These are phyloP conservation scores for Phytophthora ohioensis DNA, from an alignment of 352 stramenopile species.

Conservation along the genomic window DNA sequence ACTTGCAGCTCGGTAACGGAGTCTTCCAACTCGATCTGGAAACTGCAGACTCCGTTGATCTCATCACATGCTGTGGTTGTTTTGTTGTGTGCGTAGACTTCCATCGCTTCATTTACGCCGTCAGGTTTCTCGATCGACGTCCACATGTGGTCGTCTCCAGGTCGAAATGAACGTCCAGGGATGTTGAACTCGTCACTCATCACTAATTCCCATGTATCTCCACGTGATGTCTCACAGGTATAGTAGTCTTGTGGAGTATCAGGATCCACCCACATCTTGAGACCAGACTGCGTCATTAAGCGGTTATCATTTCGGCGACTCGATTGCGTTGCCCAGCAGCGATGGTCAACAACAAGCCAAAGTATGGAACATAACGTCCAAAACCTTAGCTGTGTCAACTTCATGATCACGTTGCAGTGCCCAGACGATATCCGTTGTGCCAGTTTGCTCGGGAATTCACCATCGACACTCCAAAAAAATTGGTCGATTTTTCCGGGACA, in stretches of 20 bases:
- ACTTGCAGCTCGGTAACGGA: constrained; percentile 39
- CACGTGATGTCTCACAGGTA: constrained; percentile 48
- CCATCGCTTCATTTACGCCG: constrained; percentile 89
- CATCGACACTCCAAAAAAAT: neutral
- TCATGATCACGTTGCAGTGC: neutral
- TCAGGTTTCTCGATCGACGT: constrained; percentile 95
- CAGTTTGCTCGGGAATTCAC: neutral
- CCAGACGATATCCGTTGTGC: neutral
- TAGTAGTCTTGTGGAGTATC: constrained; percentile 45
- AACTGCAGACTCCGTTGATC: constrained; percentile 33
- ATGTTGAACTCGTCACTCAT: constrained; percentile 97
- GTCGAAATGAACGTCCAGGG: constrained; percentile 80
- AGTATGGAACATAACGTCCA: constrained; percentile 8
- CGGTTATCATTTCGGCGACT: constrained; percentile 30
- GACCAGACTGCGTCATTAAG: constrained; percentile 43
- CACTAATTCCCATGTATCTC: constrained; percentile 80
- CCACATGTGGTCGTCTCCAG: constrained; percentile 92
- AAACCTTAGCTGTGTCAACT: neutral
- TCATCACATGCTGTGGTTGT: constrained; percentile 53
- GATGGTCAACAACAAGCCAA: neutral
- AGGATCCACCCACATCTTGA: constrained; percentile 60
- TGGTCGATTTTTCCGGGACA: constrained; percentile 13
- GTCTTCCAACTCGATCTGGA: constrained; percentile 55
- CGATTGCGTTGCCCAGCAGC: constrained; percentile 2
- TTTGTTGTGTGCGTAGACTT: constrained; percentile 93